Conservation (phyloP, 2,329 filamentous ascomycete species). For the Botryotinia narcissicola region DNA sequence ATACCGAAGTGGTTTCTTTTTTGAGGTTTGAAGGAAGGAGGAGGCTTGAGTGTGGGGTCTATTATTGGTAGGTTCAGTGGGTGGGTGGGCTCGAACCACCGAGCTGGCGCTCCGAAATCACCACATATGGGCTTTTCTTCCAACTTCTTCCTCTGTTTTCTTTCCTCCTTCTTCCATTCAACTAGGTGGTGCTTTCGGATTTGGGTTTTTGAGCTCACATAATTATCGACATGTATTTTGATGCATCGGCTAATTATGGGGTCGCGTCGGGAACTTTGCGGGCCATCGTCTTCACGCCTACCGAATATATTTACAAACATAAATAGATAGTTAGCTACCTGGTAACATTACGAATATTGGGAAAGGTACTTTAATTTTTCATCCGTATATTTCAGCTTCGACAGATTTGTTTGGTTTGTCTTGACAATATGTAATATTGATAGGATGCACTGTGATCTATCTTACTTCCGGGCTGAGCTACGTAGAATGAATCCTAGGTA, state of each 20-base stretch:
- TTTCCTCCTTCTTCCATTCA: background rate
- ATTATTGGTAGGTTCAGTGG: background rate
- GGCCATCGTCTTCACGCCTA: background rate
- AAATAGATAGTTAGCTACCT: no score
- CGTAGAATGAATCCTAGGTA: no score
- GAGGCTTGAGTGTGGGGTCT: background rate
- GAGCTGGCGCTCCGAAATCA: background rate
- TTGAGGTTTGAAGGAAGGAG: background rate
- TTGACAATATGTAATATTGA: background rate
- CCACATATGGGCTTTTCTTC: no score
- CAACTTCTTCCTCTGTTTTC: background rate
- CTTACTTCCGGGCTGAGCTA: no score
- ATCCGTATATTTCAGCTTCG: background rate
- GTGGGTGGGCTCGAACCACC: background rate
- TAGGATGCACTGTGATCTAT: no score
- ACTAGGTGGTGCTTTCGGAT: background rate
- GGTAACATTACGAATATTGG: rapidly evolving
- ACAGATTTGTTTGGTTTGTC: background rate
- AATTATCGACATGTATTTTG: background rate
- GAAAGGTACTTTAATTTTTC: background rate
- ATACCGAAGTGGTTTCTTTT: background rate
- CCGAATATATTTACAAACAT: no score
- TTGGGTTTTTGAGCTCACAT: background rate
- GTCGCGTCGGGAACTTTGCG: background rate
- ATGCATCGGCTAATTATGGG: background rate